These are phyloP conservation scores for Hemerocallis citrina DNA, from an alignment of 106 monocot species.

Conservation along the genomic window DNA sequence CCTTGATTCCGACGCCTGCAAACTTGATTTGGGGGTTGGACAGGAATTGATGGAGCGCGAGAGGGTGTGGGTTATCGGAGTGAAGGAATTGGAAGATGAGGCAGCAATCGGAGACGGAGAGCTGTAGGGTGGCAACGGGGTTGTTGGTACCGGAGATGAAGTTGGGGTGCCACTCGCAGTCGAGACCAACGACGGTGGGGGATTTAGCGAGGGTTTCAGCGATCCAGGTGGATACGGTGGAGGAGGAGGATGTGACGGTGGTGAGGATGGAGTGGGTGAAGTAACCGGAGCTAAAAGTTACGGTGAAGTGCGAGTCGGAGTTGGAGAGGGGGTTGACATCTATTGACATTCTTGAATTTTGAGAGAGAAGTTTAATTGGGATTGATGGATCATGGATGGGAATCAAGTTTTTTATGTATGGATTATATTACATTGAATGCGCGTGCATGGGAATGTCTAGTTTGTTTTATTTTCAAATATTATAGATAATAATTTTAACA, in stretches of 20 bases:
- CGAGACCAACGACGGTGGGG: slow-evolving; percentile 34
- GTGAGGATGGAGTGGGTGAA: slow-evolving; percentile 20
- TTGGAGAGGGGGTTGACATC: slow-evolving; percentile 1
- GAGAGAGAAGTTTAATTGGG: too few species aligned
- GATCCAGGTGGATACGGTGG: slow-evolving; percentile 4
- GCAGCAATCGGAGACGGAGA: slow-evolving; percentile 51
- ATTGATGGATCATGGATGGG: too few species aligned
- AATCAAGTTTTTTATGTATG: too few species aligned
- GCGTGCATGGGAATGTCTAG: too few species aligned
- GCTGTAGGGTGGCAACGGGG: slow-evolving; percentile 47
- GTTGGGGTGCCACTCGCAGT: slow-evolving; percentile 52
- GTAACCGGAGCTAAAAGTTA: slow-evolving; percentile 23
- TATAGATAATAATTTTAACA: too few species aligned
- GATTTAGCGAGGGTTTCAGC: not conserved
- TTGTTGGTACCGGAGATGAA: slow-evolving; percentile 11
- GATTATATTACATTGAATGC: too few species aligned
- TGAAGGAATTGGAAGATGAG: slow-evolving; percentile 40
- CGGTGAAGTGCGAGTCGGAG: slow-evolving; percentile 16
- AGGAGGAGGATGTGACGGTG: slow-evolving; percentile 26
- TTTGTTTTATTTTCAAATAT: too few species aligned
- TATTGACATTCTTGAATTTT: not conserved
- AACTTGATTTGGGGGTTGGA: slow-evolving; percentile 20
- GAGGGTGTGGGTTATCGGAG: slow-evolving; percentile 39
- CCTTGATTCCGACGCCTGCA: slow-evolving; percentile 44
- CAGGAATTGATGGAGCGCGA: slow-evolving; percentile 29